Conservation (phyloP, 257 asterid genomes). For the Thymus mandschuricus region DNA sequence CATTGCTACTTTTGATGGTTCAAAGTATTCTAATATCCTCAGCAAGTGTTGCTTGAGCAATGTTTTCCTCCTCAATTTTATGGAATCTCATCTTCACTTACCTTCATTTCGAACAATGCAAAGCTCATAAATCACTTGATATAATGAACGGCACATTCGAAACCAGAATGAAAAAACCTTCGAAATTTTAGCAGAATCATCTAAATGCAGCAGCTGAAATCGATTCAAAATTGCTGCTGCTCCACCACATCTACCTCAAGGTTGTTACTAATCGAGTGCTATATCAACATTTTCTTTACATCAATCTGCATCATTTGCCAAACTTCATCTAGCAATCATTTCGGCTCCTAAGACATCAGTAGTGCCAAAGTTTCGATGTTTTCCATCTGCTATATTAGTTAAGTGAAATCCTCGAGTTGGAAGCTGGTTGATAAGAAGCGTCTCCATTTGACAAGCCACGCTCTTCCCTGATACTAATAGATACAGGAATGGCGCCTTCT, state of each 20-base stretch:
- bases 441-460: constrained; percentile 87
- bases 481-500: constrained; percentile 65
- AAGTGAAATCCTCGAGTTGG: constrained; percentile 68
- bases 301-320: neutral
- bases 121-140: no score
- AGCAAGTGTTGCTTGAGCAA: no score
- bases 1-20: no score
- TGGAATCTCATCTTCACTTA: no score
- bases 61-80: no score
- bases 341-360: constrained; percentile 49
- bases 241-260: constrained; percentile 7
- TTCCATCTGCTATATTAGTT: constrained; percentile 81
- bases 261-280: neutral
- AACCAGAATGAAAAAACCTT: no score
- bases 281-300: constrained; percentile 21
- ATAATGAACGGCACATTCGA: no score
- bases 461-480: constrained; percentile 87
- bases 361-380: constrained; percentile 84
- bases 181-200: no score
- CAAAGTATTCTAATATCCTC: no score
- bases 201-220: constrained; percentile 44
- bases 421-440: constrained; percentile 91
- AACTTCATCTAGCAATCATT: constrained; percentile 41
- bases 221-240: constrained; percentile 53
- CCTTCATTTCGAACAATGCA: no score